Conservation (phyloP, 192 early-diverging fungal genomes). For the Backusella parvicylindrica region DNA sequence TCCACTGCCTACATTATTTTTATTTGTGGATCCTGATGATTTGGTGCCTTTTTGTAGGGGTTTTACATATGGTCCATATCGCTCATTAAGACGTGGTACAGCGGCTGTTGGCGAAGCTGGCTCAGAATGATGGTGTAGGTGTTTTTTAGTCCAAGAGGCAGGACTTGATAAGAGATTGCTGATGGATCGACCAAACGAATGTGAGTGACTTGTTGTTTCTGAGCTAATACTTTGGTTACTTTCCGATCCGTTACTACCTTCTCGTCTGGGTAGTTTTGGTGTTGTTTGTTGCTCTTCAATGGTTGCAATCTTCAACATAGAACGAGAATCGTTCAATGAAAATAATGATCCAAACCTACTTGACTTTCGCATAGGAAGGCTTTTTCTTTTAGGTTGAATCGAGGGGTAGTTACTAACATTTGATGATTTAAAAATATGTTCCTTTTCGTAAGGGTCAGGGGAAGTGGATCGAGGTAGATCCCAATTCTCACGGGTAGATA, state of each 20-base stretch:
- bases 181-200: not conserved
- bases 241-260: not conserved
- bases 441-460: not conserved
- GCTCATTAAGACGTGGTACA: constrained; percentile 5
- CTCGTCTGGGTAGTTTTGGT: not conserved
- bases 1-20: constrained; percentile 72
- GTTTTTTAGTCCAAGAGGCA: not conserved
- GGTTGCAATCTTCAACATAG: not conserved
- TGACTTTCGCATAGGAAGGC: not conserved
- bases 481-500: not conserved
- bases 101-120: not conserved
- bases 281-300: not conserved
- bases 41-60: constrained; percentile 4
- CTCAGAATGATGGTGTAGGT: not conserved
- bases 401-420: not conserved
- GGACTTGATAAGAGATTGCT: not conserved
- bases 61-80: constrained; percentile 24
- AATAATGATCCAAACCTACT: not conserved
- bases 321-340: not conserved
- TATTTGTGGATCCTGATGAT: constrained; percentile 1
- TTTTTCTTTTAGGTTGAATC: not conserved
- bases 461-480: not conserved
- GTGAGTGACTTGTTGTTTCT: not conserved
- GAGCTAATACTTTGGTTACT: not conserved
- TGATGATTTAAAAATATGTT: not conserved